Evolutionary conservation across 352 stramenopile species (phyloP), one percentile per base, ranked within the genome.

Genomic region (Pythium insidiosum): DNA sequence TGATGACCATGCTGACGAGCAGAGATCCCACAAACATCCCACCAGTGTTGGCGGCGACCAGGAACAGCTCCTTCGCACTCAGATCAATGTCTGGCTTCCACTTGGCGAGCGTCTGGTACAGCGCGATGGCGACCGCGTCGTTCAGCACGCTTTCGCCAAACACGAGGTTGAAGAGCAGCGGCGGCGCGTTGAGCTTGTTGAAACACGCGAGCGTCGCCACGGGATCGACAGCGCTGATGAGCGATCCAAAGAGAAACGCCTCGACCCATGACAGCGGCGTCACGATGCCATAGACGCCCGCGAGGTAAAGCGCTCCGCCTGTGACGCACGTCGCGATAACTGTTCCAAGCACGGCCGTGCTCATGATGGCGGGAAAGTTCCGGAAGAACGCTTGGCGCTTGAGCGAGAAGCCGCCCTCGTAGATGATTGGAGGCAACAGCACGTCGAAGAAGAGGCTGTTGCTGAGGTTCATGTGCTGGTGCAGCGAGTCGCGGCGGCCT

Each of bases 81-180:
- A 92, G 69, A 21, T 71, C 75, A 36, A 69, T 84, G 15, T 88
- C 68, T 3, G 74, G 66, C 15, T 86, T 68, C 76, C 90, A 96
- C 53, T 96, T 94, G 35, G 73, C 61, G 37, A 96, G 81, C 16
- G 88, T 94, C 52, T 97, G 80, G 57, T 97, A 98, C 23, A 97
- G 56, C 18, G 94, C 89, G 48, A 98, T 94, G 4, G 78, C 84
- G 15, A 97, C 81, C 5, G 91, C 91, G 53, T 98, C 93, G 63
- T 97, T 98, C 33, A 98, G 65, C 7, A 97, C 87, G 33, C 76
- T 95, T 56, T 98, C 93, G 43, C 93, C 93, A 58, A 97, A 98
- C 5, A 97, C 87, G 23, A 98, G 74, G 53, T 97, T 97, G 61
- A 97, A 97, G 18, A 98, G 66, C 25, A 94, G 63, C 28, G 89